A percentile compares a stretch with the other conserved stretches of the same genome.
phyloP scores from a whole-genome alignment of 192 early-diverging fungal genomes.

The Allomyces macrogynus region DNA sequence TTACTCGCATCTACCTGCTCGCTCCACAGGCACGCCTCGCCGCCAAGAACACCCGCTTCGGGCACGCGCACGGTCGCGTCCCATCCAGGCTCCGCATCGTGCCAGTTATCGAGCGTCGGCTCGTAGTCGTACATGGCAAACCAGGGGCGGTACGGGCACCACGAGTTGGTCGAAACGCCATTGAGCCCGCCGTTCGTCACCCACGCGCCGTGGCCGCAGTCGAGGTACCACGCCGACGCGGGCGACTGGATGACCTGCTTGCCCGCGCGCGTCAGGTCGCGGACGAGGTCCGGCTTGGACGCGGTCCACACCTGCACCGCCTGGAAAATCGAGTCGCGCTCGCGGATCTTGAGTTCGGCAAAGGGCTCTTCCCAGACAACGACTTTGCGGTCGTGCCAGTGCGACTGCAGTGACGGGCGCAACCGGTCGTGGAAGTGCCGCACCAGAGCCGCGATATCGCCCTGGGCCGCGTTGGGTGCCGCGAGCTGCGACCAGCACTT shows the following conservation, averaged over 20 bases:
- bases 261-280: neutral
- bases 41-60: constrained; percentile 37
- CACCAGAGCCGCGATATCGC: constrained; percentile 4
- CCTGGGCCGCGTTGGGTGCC: neutral
- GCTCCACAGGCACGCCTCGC: constrained; percentile 48
- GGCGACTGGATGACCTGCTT: neutral
- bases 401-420: constrained; percentile 22
- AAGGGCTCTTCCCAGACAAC: constrained; percentile 13
- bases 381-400: constrained; percentile 32
- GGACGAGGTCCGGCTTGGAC: neutral
- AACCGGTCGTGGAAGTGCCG: neutral
- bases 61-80: constrained; percentile 2
- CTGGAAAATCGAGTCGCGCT: constrained; percentile 5
- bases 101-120: constrained; percentile 31
- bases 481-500: constrained; percentile 31
- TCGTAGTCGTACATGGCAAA: constrained; percentile 48
- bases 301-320: neutral
- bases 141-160: constrained; percentile 65
- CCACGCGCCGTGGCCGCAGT: neutral
- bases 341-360: neutral
- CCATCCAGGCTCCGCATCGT: constrained; percentile 15
- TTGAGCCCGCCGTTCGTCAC: constrained; percentile 7
- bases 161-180: constrained; percentile 26
- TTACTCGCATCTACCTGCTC: constrained; percentile 36
- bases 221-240: neutral